Evolutionary conservation across 1,139 yeast species (phyloP).

Genomic region (Candida frijolesensis): DNA sequence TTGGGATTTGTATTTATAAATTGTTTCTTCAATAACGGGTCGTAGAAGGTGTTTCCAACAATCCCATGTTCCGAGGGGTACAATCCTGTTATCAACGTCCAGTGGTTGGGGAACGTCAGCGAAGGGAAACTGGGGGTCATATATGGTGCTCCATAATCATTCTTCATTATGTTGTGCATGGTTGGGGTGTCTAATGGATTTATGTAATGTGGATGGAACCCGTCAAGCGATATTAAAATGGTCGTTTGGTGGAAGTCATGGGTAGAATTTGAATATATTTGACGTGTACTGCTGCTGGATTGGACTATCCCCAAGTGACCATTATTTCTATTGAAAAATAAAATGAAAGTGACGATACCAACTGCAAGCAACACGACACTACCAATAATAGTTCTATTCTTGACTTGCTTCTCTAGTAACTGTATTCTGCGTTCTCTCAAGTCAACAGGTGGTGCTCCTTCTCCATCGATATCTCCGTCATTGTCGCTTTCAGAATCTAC

Average conservation of each 20-base stretch:
- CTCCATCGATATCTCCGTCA: conserved; percentile 7
- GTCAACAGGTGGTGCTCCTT: conserved; percentile 14
- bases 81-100: conserved; percentile 86
- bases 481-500: conserved; percentile 10
- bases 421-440: conserved; percentile 15
- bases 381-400: conserved; percentile 15
- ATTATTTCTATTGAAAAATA: conserved; percentile 6
- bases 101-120: conserved; percentile 88
- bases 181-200: conserved; percentile 68
- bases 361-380: conserved; percentile 10
- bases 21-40: conserved; percentile 54
- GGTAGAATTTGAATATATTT: conserved; percentile 63
- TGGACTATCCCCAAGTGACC: background rate
- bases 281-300: background rate
- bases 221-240: conserved; percentile 75
- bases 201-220: conserved; percentile 91
- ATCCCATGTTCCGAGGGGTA: conserved; percentile 86
- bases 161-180: conserved; percentile 55
- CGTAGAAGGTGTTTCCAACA: conserved; percentile 81
- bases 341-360: conserved; percentile 9
- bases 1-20: conserved; percentile 67
- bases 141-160: conserved; percentile 73
- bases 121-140: conserved; percentile 89
- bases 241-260: conserved; percentile 77
- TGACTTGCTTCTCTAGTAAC: conserved; percentile 16